Conservation (phyloP, 768 basidiomycete genomes). For the Rhizopogon salebrosus region DNA sequence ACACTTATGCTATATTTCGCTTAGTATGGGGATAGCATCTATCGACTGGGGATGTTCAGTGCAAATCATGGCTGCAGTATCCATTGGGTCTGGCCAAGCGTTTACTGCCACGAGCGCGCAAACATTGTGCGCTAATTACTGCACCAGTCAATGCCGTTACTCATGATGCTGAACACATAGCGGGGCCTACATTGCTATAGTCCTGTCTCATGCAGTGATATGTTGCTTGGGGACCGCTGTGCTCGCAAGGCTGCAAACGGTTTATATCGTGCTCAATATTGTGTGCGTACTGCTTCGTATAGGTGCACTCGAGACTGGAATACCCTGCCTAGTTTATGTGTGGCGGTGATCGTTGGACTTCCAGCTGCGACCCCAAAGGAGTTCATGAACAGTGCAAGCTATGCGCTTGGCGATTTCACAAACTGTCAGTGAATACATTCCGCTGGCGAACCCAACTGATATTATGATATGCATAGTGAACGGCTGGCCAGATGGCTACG, state of each 20-base stretch:
- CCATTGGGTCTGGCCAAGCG: conserved; percentile 40
- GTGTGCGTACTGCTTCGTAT: conserved; percentile 32
- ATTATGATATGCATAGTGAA: conserved; percentile 20
- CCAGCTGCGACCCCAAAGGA: conserved; percentile 58
- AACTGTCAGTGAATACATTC: conserved; percentile 37
- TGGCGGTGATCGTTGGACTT: conserved; percentile 65
- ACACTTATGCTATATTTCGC: not conserved
- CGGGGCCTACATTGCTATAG: conserved; percentile 57
- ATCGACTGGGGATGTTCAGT: conserved; percentile 65
- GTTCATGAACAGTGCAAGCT: conserved; percentile 54
- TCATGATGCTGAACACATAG: conserved; percentile 26
- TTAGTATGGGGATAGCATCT: conserved; percentile 31
- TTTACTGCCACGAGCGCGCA: conserved; percentile 34
- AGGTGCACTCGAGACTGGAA: not conserved
- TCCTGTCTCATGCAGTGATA: conserved; percentile 56
- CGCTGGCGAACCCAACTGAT: not conserved
- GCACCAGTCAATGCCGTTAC: not conserved
- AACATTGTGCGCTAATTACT: conserved; percentile 37
- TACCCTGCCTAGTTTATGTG: conserved; percentile 40
- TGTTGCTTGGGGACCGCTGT: conserved; percentile 64
- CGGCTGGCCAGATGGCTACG: conserved; percentile 44
- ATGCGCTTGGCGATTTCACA: conserved; percentile 56
- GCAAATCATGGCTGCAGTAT: conserved; percentile 60
- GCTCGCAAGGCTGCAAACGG: conserved; percentile 64
- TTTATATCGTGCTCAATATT: conserved; percentile 58